Conservation (phyloP, 345 rosid genomes). For the Brassica cretica region DNA sequence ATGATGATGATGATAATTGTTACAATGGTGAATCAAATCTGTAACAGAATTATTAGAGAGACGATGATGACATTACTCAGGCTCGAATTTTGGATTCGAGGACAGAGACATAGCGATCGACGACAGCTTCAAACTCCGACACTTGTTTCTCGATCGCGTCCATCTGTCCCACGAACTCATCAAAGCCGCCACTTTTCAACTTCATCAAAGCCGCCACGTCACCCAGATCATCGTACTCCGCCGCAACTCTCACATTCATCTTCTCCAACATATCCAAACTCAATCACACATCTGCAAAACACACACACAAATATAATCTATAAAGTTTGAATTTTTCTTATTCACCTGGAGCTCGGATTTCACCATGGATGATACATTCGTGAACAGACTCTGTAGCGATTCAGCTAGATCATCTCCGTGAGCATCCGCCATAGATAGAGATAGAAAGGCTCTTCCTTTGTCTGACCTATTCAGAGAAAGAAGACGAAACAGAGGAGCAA, state of each 20-base stretch:
- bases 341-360: constrained; percentile 76
- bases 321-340: not conserved
- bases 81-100: constrained; percentile 68
- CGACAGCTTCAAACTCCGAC: constrained; percentile 73
- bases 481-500: not conserved
- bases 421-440: constrained; percentile 35
- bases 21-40: constrained; percentile 4
- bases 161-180: constrained; percentile 71
- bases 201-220: constrained; percentile 77
- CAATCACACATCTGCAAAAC: constrained; percentile 8
- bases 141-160: constrained; percentile 75
- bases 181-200: constrained; percentile 62
- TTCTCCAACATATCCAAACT: constrained; percentile 66
- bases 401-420: constrained; percentile 60
- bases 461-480: not conserved
- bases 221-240: constrained; percentile 72
- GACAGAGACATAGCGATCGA: constrained; percentile 67
- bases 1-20: not conserved
- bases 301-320: not conserved
- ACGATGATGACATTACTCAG: constrained; percentile 32
- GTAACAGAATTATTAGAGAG: not conserved
- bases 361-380: constrained; percentile 70
- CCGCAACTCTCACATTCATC: constrained; percentile 72
- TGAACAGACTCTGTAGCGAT: constrained; percentile 64
- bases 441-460: not conserved